Evolutionary conservation across 257 asterid genomes (phyloP).

Genomic region (Gardenia jasminoides): DNA sequence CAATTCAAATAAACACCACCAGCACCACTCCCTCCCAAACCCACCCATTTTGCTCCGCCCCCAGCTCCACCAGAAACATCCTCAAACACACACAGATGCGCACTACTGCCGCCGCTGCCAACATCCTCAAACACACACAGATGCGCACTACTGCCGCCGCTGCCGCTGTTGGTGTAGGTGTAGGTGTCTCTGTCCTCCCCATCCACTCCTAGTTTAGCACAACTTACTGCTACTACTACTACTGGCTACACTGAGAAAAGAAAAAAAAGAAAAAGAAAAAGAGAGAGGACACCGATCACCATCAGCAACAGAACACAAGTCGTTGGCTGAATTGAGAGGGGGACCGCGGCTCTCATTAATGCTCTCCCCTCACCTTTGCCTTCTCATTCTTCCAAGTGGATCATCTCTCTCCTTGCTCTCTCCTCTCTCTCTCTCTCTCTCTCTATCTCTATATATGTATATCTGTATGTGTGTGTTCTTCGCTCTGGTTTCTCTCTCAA

Average conservation of each 20-base stretch:
- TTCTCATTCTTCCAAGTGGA: conserved; percentile 20
- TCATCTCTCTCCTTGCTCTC: conserved; percentile 6
- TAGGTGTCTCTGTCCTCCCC: not conserved
- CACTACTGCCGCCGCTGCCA: not conserved
- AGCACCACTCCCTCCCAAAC: too few species aligned
- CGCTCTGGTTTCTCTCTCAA: not conserved
- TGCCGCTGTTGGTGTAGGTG: not conserved
- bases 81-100: not conserved
- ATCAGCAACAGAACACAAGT: not conserved
- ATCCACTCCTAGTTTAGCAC: too few species aligned
- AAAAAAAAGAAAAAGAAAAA: not conserved
- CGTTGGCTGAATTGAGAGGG: not conserved
- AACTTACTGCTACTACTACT: not conserved
- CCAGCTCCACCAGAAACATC: not conserved
- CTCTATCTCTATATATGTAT: conserved; percentile 15
- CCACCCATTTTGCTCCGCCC: not conserved
- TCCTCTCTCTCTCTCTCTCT: conserved; percentile 26
- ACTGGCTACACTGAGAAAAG: too few species aligned
- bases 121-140: not conserved
- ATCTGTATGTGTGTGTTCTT: not conserved
- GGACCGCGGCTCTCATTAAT: conserved; percentile 29
- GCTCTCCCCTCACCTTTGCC: conserved; percentile 7
- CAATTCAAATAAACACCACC: conserved; percentile 39
- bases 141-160: not conserved
- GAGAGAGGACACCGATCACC: not conserved